These are phyloP conservation scores for Paracamarosporium sp. DNA, from an alignment of 2,329 filamentous ascomycete genomes.

Conservation along the genomic window DNA sequence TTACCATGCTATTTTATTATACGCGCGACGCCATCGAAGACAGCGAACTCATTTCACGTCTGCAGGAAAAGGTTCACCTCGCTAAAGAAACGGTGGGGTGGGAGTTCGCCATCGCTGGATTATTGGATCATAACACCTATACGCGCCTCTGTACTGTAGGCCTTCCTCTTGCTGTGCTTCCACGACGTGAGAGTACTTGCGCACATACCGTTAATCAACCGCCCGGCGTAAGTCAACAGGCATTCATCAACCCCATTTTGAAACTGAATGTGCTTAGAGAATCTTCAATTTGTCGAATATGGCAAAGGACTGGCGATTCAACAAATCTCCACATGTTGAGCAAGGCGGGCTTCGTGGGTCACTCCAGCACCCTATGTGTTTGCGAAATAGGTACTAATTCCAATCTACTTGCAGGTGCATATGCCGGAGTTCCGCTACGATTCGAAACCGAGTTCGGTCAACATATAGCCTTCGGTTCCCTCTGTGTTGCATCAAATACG, in stretches of 20 bases:
- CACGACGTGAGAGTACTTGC: conserved; percentile 54
- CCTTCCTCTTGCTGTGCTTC: conserved; percentile 51
- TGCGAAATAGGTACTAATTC: neutral
- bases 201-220: conserved; percentile 52
- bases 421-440: conserved; percentile 51
- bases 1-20: conserved; percentile 55
- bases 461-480: conserved; percentile 49
- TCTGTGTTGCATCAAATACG: conserved; percentile 52
- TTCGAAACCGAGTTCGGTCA: conserved; percentile 51
- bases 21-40: conserved; percentile 50
- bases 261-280: conserved; percentile 23
- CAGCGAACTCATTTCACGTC: conserved; percentile 48
- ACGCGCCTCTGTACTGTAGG: conserved; percentile 53
- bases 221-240: conserved; percentile 36
- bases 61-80: conserved; percentile 53
- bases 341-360: conserved; percentile 43
- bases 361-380: no score
- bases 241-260: neutral
- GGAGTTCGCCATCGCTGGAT: conserved; percentile 55
- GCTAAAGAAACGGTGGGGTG: conserved; percentile 52
- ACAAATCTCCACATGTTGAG: conserved; percentile 49
- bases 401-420: conserved; percentile 29
- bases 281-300: conserved; percentile 53
- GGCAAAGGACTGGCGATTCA: conserved; percentile 54
- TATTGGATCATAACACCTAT: conserved; percentile 53